phyloP scores from a whole-genome alignment of 2,329 filamentous ascomycete species.

The Trichoderma polysporum region DNA sequence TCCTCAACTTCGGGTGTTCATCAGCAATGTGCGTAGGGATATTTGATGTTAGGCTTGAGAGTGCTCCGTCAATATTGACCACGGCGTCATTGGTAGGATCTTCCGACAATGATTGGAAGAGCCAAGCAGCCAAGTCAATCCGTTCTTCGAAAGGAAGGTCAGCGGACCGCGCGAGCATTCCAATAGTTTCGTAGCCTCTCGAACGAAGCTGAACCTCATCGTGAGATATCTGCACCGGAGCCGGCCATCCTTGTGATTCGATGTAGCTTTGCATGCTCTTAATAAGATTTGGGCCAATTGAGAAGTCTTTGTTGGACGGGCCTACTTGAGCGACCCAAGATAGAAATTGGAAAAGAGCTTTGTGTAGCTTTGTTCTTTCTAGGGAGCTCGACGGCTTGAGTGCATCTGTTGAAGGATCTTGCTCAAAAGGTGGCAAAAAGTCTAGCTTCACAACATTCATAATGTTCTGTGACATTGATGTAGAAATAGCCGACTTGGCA shows the following conservation, averaged over 20 bases:
- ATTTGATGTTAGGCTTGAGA: conserved; percentile 67
- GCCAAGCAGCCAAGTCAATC: conserved; percentile 63
- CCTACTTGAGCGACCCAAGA: conserved; percentile 82
- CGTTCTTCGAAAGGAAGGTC: conserved; percentile 55
- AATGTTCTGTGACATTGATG: conserved; percentile 66
- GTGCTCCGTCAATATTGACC: conserved; percentile 83
- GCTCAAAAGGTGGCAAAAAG: conserved; percentile 44
- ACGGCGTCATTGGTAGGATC: conserved; percentile 75
- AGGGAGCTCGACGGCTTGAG: conserved; percentile 54
- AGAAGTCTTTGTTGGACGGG: conserved; percentile 55
- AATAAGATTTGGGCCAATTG: conserved; percentile 68
- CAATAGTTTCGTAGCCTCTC: conserved; percentile 87
- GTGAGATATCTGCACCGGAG: conserved; percentile 55
- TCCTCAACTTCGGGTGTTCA: conserved; percentile 39
- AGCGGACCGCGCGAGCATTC: conserved; percentile 69
- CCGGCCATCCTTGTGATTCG: conserved; percentile 79
- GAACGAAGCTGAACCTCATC: conserved; percentile 69
- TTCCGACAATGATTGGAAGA: conserved; percentile 79
- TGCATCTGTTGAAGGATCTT: conserved; percentile 21
- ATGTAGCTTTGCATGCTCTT: conserved; percentile 71
- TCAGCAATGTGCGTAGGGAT: conserved; percentile 39
- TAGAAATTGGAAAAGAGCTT: conserved; percentile 80
- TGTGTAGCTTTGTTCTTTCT: conserved; percentile 76
- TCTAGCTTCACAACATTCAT: conserved; percentile 68
- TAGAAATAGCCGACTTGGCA: conserved; percentile 72